Evolutionary conservation across 768 basidiomycete species (phyloP).

Genomic region (Tylopilus sp.): DNA sequence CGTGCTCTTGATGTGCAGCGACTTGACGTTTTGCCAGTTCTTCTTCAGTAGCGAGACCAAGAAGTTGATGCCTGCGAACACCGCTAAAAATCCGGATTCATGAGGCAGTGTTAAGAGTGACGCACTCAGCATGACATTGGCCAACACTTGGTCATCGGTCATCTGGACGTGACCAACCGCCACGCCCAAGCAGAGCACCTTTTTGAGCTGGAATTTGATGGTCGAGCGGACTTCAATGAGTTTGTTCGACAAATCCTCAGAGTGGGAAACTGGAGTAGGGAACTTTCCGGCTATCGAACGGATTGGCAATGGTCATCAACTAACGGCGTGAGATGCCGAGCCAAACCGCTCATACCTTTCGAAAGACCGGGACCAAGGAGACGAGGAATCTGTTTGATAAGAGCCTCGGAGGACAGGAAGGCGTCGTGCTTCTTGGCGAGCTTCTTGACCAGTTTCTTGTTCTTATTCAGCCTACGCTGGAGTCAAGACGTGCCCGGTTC

Average conservation of each 20-base stretch:
- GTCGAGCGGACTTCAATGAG: constrained; percentile 94
- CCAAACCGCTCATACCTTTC: constrained; percentile 61
- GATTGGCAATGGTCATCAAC: neutral
- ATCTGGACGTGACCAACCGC: constrained; percentile 98
- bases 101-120: neutral
- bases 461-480: constrained; percentile 88
- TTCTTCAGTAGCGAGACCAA: constrained; percentile 98
- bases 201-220: constrained; percentile 99
- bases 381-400: constrained; percentile 99
- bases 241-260: constrained; percentile 88
- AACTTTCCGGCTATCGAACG: constrained; percentile 84
- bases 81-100: constrained; percentile 2
- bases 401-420: constrained; percentile 93
- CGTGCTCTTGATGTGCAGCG: constrained; percentile 96
- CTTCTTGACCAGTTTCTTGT: constrained; percentile 99
- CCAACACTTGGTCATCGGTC: constrained; percentile 95
- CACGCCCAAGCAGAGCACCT: constrained; percentile 97
- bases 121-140: constrained; percentile 95
- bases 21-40: constrained; percentile 99
- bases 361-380: constrained; percentile 99
- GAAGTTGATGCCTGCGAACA: constrained; percentile 91
- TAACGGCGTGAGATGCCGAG: neutral
- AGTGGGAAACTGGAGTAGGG: constrained; percentile 93
- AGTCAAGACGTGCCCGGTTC: neutral
- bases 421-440: constrained; percentile 99